Evolutionary conservation across 2,329 filamentous ascomycete species (phyloP), one percentile per base, ranked within the genome.

Genomic region (Xylariaceae sp.): DNA sequence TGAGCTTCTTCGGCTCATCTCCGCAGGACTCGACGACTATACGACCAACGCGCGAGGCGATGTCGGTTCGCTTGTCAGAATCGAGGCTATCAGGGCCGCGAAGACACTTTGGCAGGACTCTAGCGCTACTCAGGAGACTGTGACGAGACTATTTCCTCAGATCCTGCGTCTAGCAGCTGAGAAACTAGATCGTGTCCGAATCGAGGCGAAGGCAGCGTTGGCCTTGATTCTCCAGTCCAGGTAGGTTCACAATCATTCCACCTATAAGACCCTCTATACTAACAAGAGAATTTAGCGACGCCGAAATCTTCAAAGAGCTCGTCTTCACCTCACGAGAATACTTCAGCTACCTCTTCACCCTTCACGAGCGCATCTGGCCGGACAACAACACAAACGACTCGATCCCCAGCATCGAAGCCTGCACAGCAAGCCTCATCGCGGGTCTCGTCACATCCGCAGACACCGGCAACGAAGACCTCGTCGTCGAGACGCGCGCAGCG

Each of bases 1-100:
- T 4, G 66, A 68, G 2, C 81, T 85, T 59, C 61, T 82, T 1
- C 66, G 68, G 0, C 63, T 85, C 1, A 72, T 88, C 7, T 69
- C 73, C 0, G 80, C 82, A 47, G 85, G 87, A 0, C 75, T 99
- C 34, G 88, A 93, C 65, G 92, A 99, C 71, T 97, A 97, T 70
- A 96, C 90, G 0, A 92, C 90, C 2, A 93, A 90, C 65, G 87
- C 92, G 11, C 82, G 92, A 58, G 94, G 94, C 13, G 94, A 99
- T 69, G 82, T 97, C 53, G 94, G 94, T 4, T 96, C 92, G 0
- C 83, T 92, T 55, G 88, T 96, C 3, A 83, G 94, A 2, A 77
- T 93, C 4, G 88, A 92, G 72, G 92, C 90, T 23, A 81, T 97
- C 10, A 81, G 87, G 71, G 92, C 90, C 13, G 83, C 93, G 1